A percentile compares a stretch with the other conserved stretches of the same genome.
These are phyloP conservation scores for Pseudopithomyces maydicus DNA, from an alignment of 2,329 filamentous ascomycete genomes.

Conservation along the genomic window DNA sequence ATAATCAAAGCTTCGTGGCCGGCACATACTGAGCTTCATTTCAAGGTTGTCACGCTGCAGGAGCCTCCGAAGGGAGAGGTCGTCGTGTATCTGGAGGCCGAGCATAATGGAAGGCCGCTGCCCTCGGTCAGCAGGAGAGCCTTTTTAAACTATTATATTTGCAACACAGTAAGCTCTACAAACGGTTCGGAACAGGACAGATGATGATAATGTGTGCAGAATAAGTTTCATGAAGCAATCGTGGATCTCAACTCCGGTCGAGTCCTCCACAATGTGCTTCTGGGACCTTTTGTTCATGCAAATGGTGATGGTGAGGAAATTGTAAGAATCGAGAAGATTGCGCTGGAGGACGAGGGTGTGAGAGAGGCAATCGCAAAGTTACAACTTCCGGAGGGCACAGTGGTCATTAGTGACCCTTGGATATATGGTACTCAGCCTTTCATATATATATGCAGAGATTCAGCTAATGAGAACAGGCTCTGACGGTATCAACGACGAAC, in stretches of 20 bases:
- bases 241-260: slow-evolving; percentile 58
- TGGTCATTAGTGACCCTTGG: slow-evolving; percentile 68
- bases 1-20: slow-evolving; percentile 63
- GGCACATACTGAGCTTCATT: slow-evolving; percentile 59
- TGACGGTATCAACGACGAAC: slow-evolving; percentile 55
- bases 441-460: background rate
- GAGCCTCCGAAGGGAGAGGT: slow-evolving; percentile 66
- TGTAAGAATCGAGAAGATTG: slow-evolving; percentile 61
- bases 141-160: slow-evolving; percentile 63
- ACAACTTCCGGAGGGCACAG: slow-evolving; percentile 61
- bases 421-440: slow-evolving; percentile 61
- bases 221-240: slow-evolving; percentile 66
- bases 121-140: slow-evolving; percentile 60
- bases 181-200: background rate
- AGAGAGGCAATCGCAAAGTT: slow-evolving; percentile 65
- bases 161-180: slow-evolving; percentile 58
- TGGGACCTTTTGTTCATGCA: slow-evolving; percentile 63
- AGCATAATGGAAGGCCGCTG: slow-evolving; percentile 58
- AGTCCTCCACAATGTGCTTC: slow-evolving; percentile 63
- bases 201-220: slow-evolving; percentile 43
- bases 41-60: slow-evolving; percentile 71
- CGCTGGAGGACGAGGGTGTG: slow-evolving; percentile 61
- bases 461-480: slow-evolving; percentile 30
- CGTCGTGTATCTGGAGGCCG: slow-evolving; percentile 67
- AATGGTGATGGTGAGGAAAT: slow-evolving; percentile 65